Percentiles rank a stretch among this genome's conserved stretches.
phyloP scores from a whole-genome alignment of 106 monocot genomes.

The Dioscorea alata region DNA sequence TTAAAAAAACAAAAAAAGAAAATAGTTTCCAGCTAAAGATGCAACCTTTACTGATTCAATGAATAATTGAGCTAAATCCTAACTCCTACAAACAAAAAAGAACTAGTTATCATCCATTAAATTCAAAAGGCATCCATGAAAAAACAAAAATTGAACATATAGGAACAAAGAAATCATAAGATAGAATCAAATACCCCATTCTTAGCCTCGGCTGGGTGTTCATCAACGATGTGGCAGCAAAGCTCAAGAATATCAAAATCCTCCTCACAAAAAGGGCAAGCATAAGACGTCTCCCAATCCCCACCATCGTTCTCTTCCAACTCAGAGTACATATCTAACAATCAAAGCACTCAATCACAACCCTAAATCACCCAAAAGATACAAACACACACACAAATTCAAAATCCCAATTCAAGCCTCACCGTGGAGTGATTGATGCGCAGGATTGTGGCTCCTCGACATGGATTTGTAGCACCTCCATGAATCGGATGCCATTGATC shows the following conservation, averaged over 20 bases:
- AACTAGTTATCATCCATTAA: not conserved
- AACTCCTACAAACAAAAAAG: not conserved
- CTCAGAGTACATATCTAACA: slow-evolving; percentile 57
- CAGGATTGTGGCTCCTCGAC: slow-evolving; percentile 51
- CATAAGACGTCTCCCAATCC: slow-evolving; percentile 42
- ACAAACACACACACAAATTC: not conserved
- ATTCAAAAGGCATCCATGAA: not conserved
- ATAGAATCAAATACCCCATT: slow-evolving; percentile 44
- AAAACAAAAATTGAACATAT: not conserved
- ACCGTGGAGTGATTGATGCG: slow-evolving; percentile 56
- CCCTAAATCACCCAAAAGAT: not conserved
- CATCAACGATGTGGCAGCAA: slow-evolving; percentile 81
- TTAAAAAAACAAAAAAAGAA: too few species aligned
- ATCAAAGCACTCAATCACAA: slow-evolving; percentile 12
- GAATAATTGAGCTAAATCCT: too few species aligned
- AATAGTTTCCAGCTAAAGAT: too few species aligned
- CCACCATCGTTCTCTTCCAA: slow-evolving; percentile 61
- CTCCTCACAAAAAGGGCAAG: slow-evolving; percentile 79
- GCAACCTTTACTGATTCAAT: too few species aligned
- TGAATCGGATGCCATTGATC: slow-evolving; percentile 52
- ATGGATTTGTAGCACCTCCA: slow-evolving; percentile 47
- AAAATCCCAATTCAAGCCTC: not conserved
- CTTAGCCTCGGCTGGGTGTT: slow-evolving; percentile 77
- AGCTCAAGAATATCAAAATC: slow-evolving; percentile 75
- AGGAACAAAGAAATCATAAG: not conserved